Base-by-base conservation (phyloP, 768 basidiomycete species). In the Hygrocybe coccinea region DNA sequence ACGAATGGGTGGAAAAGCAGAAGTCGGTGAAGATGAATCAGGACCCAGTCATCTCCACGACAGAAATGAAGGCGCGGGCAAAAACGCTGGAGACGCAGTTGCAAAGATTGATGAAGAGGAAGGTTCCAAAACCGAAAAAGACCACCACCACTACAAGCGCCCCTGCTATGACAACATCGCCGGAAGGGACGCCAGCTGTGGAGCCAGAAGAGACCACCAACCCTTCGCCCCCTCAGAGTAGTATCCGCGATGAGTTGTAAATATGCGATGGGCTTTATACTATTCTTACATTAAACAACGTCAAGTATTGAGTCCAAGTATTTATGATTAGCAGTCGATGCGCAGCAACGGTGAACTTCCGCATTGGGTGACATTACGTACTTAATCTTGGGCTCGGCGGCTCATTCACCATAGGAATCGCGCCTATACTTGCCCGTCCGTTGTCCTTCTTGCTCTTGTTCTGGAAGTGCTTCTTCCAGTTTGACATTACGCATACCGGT, bases 31-130 rank as follows among this genome's bases (percentile, higher is more conserved):
- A 85, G 69, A 71, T 77, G 66, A 81, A 89, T 62, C 84, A 91
- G 65, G 85, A 97, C 65, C 92, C 94, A 2, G 87, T 87, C n/a
- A 82, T 97, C 33, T 80, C 85, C 71, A 88, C 87, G 49, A 80
- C 74, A 61, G 94, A 97, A 71, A 85, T 98, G 83, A 87, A 86
- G 72, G 84, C 84, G 54, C 78, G 87, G 54, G 88, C 89, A 24
- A 89, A 87, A 78, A 79, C 79, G 43, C 73, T 97, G 35, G 92
- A 95, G 76, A 81, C 74, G 50, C 85, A 85, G 47, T 64, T 91
- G 69, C 81, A 83, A 67, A 84, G 77, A 66, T 63, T 91, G 56
- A 79, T 78, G 62, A 87, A 76, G 75, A 77, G 86, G 69, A 89
- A 83, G 73, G 73, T 77, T 43, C 84, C 87, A 4, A 87, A 86